Conservation (phyloP, 202 grass and related monocot species). For the Alloteropsis angusta region DNA sequence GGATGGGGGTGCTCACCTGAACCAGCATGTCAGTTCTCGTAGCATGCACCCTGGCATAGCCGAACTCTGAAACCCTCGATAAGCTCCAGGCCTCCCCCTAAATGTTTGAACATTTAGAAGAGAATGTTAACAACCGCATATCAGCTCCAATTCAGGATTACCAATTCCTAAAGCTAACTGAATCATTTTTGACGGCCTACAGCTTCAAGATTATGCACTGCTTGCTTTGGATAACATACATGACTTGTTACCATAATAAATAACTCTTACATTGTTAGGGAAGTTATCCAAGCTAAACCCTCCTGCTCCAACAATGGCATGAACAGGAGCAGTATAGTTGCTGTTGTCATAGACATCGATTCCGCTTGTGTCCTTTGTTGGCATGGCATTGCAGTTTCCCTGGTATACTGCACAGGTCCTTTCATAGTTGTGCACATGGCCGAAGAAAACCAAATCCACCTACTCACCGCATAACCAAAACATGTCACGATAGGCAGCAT, state of each 20-base stretch:
- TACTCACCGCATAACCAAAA: slow-evolving; percentile 14
- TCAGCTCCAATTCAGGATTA: neutral
- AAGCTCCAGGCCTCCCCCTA: slow-evolving; percentile 56
- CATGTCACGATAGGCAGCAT: neutral
- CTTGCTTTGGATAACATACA: neutral
- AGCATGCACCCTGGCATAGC: slow-evolving; percentile 51
- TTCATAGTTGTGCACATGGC: slow-evolving; percentile 91
- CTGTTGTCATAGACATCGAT: slow-evolving; percentile 68
- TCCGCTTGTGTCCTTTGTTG: slow-evolving; percentile 50
- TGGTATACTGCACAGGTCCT: slow-evolving; percentile 69
- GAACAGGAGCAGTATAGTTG: slow-evolving; percentile 69
- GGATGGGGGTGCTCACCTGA: slow-evolving; percentile 31
- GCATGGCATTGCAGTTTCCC: slow-evolving; percentile 43
- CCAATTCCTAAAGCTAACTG: neutral
- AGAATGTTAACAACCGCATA: neutral
- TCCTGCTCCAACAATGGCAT: slow-evolving; percentile 59
- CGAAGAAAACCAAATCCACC: slow-evolving; percentile 84
- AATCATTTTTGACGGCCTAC: neutral
- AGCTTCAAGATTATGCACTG: neutral
- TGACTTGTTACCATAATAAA: neutral
- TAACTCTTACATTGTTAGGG: slow-evolving; percentile 34
- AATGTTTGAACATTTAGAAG: slow-evolving; percentile 6
- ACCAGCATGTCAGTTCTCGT: slow-evolving; percentile 48
- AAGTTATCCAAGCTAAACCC: slow-evolving; percentile 69
- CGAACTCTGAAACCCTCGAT: slow-evolving; percentile 55